phyloP scores from a whole-genome alignment of 129 eudicot genomes.

The Artemisia annua region DNA sequence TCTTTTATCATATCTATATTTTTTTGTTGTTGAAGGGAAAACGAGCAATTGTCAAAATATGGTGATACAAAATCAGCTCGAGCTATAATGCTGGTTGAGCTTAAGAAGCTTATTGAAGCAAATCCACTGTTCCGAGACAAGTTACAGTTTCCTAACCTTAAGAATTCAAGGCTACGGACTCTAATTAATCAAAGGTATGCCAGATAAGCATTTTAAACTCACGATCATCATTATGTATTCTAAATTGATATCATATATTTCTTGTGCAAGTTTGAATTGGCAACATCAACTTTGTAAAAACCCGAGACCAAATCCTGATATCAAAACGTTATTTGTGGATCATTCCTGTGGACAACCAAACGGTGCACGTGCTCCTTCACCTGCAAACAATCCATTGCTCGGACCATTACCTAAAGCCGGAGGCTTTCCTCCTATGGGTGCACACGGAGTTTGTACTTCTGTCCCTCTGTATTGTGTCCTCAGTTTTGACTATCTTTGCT shows the following conservation, averaged over 20 bases:
- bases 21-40: constrained; percentile 55
- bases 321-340: constrained; percentile 88
- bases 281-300: constrained; percentile 95
- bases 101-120: constrained; percentile 90
- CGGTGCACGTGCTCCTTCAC: constrained; percentile 93
- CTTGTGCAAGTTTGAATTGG: constrained; percentile 78
- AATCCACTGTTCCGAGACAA: constrained; percentile 93
- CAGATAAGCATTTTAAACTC: not conserved
- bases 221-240: too few relatives aligned
- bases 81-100: constrained; percentile 90
- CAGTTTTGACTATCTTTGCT: not conserved
- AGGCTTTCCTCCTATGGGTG: constrained; percentile 90
- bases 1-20: not conserved
- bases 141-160: constrained; percentile 82
- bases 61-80: constrained; percentile 97
- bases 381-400: constrained; percentile 82
- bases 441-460: constrained; percentile 73
- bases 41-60: constrained; percentile 87
- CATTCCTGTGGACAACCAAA: constrained; percentile 95
- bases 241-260: not conserved
- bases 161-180: constrained; percentile 81
- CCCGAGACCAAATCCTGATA: constrained; percentile 97
- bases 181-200: constrained; percentile 91
- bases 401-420: constrained; percentile 91
- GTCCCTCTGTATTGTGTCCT: not conserved